Percentiles rank a stretch among this genome's conserved stretches.
Evolutionary conservation across 805 yeast genomes (phyloP).

Genomic region (Saturnispora silvae): DNA sequence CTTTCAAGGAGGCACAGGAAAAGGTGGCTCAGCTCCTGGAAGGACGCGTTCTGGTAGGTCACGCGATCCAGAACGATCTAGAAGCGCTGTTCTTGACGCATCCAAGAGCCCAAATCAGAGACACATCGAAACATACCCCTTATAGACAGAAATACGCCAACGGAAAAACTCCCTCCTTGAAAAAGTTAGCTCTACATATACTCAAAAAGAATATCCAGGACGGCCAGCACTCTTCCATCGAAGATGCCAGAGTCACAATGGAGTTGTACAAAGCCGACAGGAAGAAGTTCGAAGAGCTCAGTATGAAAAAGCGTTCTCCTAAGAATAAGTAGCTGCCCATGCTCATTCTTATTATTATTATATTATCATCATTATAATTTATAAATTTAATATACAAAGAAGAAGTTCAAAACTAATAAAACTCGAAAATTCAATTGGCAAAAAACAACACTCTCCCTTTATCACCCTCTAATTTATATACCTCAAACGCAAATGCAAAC

Average conservation of each 20-base stretch:
- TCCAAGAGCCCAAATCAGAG: constrained; percentile 54
- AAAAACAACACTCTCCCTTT: no score
- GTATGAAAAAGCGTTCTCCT: constrained; percentile 3
- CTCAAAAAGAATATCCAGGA: constrained; percentile 55
- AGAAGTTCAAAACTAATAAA: no score
- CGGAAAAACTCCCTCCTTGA: constrained; percentile 67
- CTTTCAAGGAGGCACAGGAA: constrained; percentile 57
- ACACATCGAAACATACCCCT: constrained; percentile 55
- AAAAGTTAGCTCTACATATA: constrained; percentile 48
- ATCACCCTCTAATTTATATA: no score
- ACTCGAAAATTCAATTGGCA: no score
- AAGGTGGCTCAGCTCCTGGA: constrained; percentile 42
- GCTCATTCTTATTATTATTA: background rate
- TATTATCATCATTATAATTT: no score
- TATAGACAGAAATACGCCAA: constrained; percentile 46
- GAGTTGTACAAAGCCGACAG: constrained; percentile 54
- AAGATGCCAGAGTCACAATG: constrained; percentile 88
- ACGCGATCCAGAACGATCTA: constrained; percentile 73
- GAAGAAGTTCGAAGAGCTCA: constrained; percentile 44
- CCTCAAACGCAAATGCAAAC: no score
- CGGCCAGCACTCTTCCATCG: constrained; percentile 77
- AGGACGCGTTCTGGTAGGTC: constrained; percentile 65
- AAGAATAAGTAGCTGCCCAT: background rate
- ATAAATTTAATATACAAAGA: no score
- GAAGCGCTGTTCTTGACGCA: constrained; percentile 57